phyloP scores from a whole-genome alignment of 805 yeast genomes.

The Wickerhamomyces rabaulensis region DNA sequence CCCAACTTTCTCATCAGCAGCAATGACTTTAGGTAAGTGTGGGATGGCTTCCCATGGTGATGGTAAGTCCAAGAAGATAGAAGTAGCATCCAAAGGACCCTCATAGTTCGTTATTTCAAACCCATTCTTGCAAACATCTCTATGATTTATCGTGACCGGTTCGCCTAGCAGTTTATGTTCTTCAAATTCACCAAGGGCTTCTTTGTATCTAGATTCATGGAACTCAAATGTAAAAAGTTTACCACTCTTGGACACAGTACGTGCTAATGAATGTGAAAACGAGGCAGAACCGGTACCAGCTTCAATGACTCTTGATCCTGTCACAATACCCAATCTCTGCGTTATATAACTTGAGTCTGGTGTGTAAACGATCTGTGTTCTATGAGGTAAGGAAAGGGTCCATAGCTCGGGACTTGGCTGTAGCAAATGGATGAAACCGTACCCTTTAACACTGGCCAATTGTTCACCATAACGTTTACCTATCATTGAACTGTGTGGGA shows the following conservation, averaged over 20 bases:
- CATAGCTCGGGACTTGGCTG: conserved; percentile 95
- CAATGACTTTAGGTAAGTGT: conserved; percentile 52
- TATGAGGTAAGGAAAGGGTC: conserved; percentile 93
- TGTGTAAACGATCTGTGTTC: conserved; percentile 96
- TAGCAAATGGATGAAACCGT: conserved; percentile 80
- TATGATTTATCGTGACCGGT: conserved; percentile 64
- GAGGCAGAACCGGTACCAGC: conserved; percentile 99
- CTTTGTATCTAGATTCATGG: conserved; percentile 76
- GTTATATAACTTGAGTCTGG: conserved; percentile 91
- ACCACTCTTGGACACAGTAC: conserved; percentile 58
- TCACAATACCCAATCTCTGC: conserved; percentile 69
- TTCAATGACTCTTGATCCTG: conserved; percentile 80
- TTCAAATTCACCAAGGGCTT: conserved; percentile 73
- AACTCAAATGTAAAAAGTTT: conserved; percentile 82
- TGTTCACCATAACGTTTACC: conserved; percentile 83
- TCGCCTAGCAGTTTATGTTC: conserved; percentile 57
- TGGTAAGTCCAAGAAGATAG: conserved; percentile 86
- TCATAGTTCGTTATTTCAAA: conserved; percentile 47
- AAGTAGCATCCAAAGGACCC: conserved; percentile 51
- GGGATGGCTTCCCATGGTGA: conserved; percentile 97
- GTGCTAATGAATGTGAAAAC: conserved; percentile 85
- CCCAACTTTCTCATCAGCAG: conserved; percentile 48
- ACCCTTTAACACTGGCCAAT: conserved; percentile 66
- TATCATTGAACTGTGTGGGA: conserved; percentile 79
- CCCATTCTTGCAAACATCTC: conserved; percentile 91